A percentile compares a stretch with the other conserved stretches of the same genome.
Conservation (phyloP, 2,329 filamentous ascomycete genomes). For the Diaporthe citriasiana region DNA sequence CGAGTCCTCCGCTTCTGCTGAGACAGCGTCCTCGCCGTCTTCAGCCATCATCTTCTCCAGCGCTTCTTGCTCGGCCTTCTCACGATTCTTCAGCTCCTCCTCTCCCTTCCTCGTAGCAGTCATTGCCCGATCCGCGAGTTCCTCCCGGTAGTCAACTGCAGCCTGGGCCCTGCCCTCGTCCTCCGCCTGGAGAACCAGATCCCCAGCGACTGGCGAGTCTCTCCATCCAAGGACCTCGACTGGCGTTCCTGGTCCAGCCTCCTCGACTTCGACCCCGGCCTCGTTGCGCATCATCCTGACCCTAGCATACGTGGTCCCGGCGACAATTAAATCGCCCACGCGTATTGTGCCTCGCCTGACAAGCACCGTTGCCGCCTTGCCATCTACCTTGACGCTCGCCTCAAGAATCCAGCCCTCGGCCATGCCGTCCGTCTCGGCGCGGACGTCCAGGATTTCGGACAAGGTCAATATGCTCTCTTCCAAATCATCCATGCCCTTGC, state of each 20-base stretch:
- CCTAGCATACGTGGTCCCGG: slow-evolving; percentile 88
- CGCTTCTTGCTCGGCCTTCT: slow-evolving; percentile 63
- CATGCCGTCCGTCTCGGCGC: slow-evolving; percentile 81
- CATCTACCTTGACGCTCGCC: slow-evolving; percentile 86
- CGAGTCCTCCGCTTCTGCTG: slow-evolving; percentile 54
- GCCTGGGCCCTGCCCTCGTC: slow-evolving; percentile 83
- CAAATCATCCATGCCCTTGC: slow-evolving; percentile 88
- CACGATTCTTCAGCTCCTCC: slow-evolving; percentile 73
- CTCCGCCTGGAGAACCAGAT: slow-evolving; percentile 86
- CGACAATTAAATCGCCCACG: slow-evolving; percentile 85
- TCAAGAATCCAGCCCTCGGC: slow-evolving; percentile 96
- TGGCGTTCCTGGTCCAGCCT: slow-evolving; percentile 88
- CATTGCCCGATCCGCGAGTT: slow-evolving; percentile 78
- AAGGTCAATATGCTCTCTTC: slow-evolving; percentile 91
- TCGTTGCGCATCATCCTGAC: slow-evolving; percentile 90
- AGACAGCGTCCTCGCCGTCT: slow-evolving; percentile 52
- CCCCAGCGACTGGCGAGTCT: slow-evolving; percentile 84
- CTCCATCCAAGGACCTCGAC: slow-evolving; percentile 97
- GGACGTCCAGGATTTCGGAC: slow-evolving; percentile 90
- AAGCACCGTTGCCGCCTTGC: slow-evolving; percentile 89
- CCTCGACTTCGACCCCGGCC: slow-evolving; percentile 77
- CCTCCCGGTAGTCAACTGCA: slow-evolving; percentile 82
- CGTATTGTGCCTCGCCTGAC: slow-evolving; percentile 89
- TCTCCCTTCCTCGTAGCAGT: slow-evolving; percentile 87
- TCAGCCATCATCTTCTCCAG: slow-evolving; percentile 54